Evolutionary conservation across 1,139 yeast genomes (phyloP).

Genomic region (Candida neerlandica): DNA sequence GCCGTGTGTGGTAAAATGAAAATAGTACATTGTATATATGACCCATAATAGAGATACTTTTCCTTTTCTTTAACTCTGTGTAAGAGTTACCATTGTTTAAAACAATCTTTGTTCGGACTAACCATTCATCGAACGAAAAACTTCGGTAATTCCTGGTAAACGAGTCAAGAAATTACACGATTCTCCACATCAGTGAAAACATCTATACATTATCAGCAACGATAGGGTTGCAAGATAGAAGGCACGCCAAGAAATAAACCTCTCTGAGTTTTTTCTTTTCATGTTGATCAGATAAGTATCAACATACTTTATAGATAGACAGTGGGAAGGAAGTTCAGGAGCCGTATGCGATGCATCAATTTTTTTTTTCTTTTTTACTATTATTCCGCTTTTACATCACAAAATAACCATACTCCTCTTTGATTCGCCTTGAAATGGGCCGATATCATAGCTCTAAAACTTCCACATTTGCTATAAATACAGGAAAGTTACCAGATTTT

Average conservation of each 20-base stretch:
- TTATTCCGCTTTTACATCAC: not conserved
- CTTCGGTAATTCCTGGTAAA: no score
- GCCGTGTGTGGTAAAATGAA: conserved; percentile 1
- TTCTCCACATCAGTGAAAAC: no score
- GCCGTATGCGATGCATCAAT: not conserved
- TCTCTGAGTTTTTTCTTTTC: not conserved
- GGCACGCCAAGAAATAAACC: not conserved
- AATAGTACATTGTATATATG: not conserved
- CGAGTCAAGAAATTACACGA: no score
- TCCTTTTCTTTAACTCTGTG: no score
- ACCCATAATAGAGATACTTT: no score
- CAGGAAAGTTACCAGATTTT: not conserved
- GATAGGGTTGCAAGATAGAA: not conserved
- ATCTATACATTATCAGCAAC: not conserved
- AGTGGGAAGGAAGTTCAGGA: not conserved
- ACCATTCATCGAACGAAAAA: no score
- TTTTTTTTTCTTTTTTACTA: not conserved
- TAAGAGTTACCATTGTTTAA: no score
- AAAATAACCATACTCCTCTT: not conserved
- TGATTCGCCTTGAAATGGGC: not conserved
- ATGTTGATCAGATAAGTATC: no score
- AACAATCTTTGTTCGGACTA: no score
- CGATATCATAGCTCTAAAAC: not conserved
- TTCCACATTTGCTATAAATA: not conserved
- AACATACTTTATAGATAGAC: no score